A percentile compares a stretch with the other conserved stretches of the same genome.
phyloP scores from a whole-genome alignment of 1,284 basidiomycete species.

The Baeospora myosura region DNA sequence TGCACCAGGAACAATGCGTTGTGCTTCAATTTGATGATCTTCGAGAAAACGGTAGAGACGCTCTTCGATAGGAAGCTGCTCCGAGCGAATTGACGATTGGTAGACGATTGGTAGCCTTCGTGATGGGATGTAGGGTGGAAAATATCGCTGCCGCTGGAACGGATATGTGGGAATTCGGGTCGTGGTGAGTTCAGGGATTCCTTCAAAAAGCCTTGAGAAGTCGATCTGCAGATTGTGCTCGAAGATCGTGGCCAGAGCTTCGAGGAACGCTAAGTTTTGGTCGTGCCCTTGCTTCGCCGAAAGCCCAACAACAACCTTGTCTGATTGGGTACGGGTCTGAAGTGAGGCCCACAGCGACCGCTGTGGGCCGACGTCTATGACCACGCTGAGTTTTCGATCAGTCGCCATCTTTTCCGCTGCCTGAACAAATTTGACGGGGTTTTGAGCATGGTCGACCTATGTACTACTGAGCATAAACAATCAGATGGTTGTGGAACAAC shows the following conservation, averaged over 20 bases:
- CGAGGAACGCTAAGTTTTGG: conserved; percentile 24
- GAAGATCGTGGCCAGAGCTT: conserved; percentile 21
- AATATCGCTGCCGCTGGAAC: conserved; percentile 28
- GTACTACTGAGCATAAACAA: conserved; percentile 3
- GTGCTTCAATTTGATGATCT: conserved; percentile 26
- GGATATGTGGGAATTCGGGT: conserved; percentile 28
- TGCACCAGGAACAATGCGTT: conserved; percentile 27
- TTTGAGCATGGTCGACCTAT: conserved; percentile 27
- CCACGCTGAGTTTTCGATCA: conserved; percentile 17
- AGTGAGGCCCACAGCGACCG: conserved; percentile 26
- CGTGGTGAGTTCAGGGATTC: conserved; percentile 18
- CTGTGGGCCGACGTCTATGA: conserved; percentile 29
- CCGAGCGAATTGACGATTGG: conserved; percentile 4
- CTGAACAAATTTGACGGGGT: conserved; percentile 24
- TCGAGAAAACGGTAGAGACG: conserved; percentile 22
- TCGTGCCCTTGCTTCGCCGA: conserved; percentile 25
- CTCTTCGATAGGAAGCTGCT: conserved; percentile 19
- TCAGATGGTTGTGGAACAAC: conserved; percentile 1
- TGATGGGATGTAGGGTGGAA: conserved; percentile 23
- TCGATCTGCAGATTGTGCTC: conserved; percentile 22
- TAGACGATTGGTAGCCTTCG: conserved; percentile 10
- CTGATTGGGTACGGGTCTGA: conserved; percentile 19
- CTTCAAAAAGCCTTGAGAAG: conserved; percentile 19
- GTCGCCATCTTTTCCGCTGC: conserved; percentile 19
- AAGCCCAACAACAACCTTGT: conserved; percentile 19